Base-by-base conservation (phyloP, 2,329 filamentous ascomycete species). In the Cercospora beticola region DNA sequence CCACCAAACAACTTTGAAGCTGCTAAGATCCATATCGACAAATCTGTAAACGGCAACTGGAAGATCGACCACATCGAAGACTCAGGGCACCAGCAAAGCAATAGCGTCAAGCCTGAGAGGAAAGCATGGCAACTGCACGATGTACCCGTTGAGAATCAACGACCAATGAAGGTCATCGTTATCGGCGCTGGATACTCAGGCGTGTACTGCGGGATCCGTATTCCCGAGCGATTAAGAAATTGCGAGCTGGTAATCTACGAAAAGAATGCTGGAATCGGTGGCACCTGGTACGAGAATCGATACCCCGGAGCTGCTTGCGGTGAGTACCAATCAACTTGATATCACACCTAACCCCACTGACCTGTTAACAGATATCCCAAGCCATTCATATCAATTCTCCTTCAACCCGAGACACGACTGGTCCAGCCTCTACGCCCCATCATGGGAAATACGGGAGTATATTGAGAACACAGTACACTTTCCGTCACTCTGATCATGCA, bases 141-240 rank as follows among this genome's bases (percentile, higher is more conserved):
- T 63, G 68, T 70, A 2, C 78, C 80, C 0, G 74, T 83, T n/a
- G 82, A 83, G 63, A 82, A 83, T 64, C 75, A 79, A 46, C 76
- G 82, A 6, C 79, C 76, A 4, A 73, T 83, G 26, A 81, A 77
- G 60, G 80, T 83, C 49, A 81, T 83, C 62, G 79, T 82, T 4
- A 82, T 83, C 28, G 81, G 81, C 31, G 81, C 81, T 43, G 81
- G 81, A 0, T 82, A 80, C 60, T 82, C 80, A 0, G 81, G 81
- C 21, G 80, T 83, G 8, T 83, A 82, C 65, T 78, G 77, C 43
- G 81, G 80, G 4, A 83, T 83, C 62, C 76, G 82, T 5, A 81
- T 83, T 69, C 81, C 81, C 0, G 80, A 83, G 68, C 74, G 75
- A 21, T 28, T 74, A n/a, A 56, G 70, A 16, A 82, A 82, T 68